These are phyloP conservation scores for Globisporangium takayamanum DNA, from an alignment of 352 stramenopile genomes.

Conservation along the genomic window DNA sequence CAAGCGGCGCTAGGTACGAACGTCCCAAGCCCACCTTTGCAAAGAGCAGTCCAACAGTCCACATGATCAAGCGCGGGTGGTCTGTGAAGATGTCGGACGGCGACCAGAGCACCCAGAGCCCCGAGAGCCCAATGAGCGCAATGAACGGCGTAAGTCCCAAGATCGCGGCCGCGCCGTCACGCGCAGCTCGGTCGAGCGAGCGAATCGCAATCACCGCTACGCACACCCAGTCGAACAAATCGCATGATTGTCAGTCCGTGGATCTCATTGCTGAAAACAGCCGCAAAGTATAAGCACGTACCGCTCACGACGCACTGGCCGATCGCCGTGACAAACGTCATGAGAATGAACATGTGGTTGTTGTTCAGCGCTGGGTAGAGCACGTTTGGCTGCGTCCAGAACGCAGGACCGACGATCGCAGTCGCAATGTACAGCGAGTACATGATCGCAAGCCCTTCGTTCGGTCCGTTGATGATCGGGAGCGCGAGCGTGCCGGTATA, in stretches of 20 bases:
- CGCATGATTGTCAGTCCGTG: background rate
- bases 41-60: slow-evolving; percentile 76
- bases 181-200: slow-evolving; percentile 50
- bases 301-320: slow-evolving; percentile 72
- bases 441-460: slow-evolving; percentile 92
- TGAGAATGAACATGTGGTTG: slow-evolving; percentile 72
- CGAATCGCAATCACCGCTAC: slow-evolving; percentile 58
- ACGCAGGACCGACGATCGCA: slow-evolving; percentile 42
- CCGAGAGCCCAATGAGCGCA: slow-evolving; percentile 60
- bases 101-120: slow-evolving; percentile 69
- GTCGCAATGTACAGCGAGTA: slow-evolving; percentile 76
- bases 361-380: slow-evolving; percentile 66
- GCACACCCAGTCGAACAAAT: slow-evolving; percentile 2
- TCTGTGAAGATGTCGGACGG: slow-evolving; percentile 78
- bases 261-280: background rate
- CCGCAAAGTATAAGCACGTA: slow-evolving; percentile 12
- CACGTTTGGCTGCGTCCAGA: slow-evolving; percentile 62
- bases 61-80: slow-evolving; percentile 81
- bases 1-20: background rate
- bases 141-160: slow-evolving; percentile 61
- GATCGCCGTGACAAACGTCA: slow-evolving; percentile 56
- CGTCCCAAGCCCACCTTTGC: slow-evolving; percentile 43
- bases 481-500: slow-evolving; percentile 94
- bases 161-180: slow-evolving; percentile 56
- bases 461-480: slow-evolving; percentile 94